Evolutionary conservation across 495 filamentous ascomycete species (phyloP).

Genomic region (Lindgomyces ingoldianus): DNA sequence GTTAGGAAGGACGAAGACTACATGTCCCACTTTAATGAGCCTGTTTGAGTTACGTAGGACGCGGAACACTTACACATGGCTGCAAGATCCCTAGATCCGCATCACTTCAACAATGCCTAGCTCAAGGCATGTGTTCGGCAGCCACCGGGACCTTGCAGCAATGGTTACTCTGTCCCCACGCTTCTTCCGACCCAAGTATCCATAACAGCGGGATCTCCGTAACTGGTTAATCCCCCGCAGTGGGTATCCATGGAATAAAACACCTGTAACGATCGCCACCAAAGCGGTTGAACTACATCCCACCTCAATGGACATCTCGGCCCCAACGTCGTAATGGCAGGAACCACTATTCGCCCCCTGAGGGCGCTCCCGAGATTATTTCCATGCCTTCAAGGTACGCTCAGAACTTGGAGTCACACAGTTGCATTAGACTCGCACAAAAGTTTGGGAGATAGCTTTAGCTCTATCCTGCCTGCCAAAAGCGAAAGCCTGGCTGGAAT

Average conservation of each 20-base stretch:
- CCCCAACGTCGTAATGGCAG: not conserved
- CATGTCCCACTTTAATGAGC: not conserved
- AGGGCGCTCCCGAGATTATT: not conserved
- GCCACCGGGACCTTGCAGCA: conserved; percentile 9
- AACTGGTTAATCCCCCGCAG: not conserved
- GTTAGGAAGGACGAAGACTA: not conserved
- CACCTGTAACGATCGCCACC: conserved; percentile 12
- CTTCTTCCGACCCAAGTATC: not conserved
- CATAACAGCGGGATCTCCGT: not conserved
- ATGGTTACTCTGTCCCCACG: not conserved
- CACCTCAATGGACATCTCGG: not conserved
- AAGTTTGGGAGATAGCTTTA: not conserved
- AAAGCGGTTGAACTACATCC: not conserved
- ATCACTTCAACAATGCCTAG: not conserved
- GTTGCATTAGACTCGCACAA: too few relatives aligned
- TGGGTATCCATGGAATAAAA: not conserved
- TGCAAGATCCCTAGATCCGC: conserved; percentile 9
- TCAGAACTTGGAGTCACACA: not conserved
- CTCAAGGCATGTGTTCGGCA: not conserved
- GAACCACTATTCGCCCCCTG: not conserved
- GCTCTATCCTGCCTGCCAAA: too few relatives aligned
- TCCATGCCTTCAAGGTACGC: not conserved
- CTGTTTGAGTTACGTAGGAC: not conserved
- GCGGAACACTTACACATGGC: not conserved
- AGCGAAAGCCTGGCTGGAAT: too few relatives aligned